Evolutionary conservation across 2,329 filamentous ascomycete species (phyloP).

Genomic region (Phialophora macrospora): DNA sequence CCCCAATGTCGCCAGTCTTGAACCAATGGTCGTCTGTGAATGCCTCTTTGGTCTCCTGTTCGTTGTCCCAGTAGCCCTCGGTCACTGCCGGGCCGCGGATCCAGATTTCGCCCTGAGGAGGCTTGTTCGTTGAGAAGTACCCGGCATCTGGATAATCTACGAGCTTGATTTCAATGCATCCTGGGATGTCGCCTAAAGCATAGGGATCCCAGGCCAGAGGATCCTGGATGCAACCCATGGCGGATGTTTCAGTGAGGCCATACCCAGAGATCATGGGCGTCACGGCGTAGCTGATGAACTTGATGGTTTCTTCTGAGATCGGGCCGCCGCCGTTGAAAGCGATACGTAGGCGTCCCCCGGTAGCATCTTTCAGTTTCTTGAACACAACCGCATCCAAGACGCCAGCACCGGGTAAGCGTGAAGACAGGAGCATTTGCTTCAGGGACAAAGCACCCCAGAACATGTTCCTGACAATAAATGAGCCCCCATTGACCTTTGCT

Average conservation of each 20-base stretch:
- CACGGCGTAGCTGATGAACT: constrained; percentile 88
- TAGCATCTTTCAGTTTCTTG: constrained; percentile 86
- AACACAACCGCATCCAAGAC: constrained; percentile 85
- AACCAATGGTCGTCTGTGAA: constrained; percentile 91
- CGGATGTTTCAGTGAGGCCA: constrained; percentile 89
- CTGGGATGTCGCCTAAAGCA: constrained; percentile 77
- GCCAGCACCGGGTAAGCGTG: constrained; percentile 62
- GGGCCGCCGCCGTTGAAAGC: constrained; percentile 94
- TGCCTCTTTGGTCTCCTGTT: constrained; percentile 78
- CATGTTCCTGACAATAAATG: constrained; percentile 71
- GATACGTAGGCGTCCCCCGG: constrained; percentile 84
- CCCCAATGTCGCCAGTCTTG: constrained; percentile 93
- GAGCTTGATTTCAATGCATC: constrained; percentile 83
- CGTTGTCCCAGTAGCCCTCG: constrained; percentile 80
- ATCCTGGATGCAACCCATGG: constrained; percentile 63
- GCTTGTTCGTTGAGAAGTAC: constrained; percentile 74
- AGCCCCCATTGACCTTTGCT: constrained; percentile 73
- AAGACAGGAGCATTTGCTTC: constrained; percentile 64
- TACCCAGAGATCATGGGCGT: constrained; percentile 95
- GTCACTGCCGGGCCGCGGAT: constrained; percentile 79
- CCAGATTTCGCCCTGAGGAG: constrained; percentile 90
- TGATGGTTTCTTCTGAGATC: constrained; percentile 82
- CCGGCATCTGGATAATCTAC: constrained; percentile 89
- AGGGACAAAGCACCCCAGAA: constrained; percentile 73
- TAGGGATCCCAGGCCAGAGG: constrained; percentile 81